Percentiles rank a stretch among this genome's conserved stretches.
Conservation (phyloP, 108 stramenopile species). For the Skeletonema costatum region DNA sequence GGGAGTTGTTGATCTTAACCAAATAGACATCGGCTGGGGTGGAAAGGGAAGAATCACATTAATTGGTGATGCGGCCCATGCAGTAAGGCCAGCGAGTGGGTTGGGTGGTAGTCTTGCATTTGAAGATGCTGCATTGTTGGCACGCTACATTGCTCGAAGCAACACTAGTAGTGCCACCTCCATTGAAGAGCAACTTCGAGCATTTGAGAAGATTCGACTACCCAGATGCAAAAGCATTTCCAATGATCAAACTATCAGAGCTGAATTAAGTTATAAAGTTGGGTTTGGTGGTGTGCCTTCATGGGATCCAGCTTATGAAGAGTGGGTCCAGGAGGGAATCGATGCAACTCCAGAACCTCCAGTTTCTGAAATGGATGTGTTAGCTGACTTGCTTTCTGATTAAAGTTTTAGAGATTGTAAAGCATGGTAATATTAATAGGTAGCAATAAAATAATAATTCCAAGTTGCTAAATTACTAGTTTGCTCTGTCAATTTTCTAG, state of each 20-base stretch:
- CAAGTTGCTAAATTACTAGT: neutral
- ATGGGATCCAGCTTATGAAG: conserved; percentile 5
- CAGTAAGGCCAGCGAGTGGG: conserved; percentile 33
- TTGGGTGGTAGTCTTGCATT: conserved; percentile 39
- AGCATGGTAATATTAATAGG: too few relatives aligned
- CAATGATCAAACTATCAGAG: conserved; percentile 24
- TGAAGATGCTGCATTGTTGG: conserved; percentile 49
- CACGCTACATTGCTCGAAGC: conserved; percentile 1
- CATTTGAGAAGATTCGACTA: conserved; percentile 21
- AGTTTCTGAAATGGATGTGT: conserved; percentile 14
- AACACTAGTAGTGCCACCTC: neutral
- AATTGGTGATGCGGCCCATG: conserved; percentile 49
- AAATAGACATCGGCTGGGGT: conserved; percentile 29
- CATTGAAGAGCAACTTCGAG: conserved; percentile 10
- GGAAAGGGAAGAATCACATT: conserved; percentile 42
- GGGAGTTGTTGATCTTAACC: conserved; percentile 5
- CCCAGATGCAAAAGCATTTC: conserved; percentile 27
- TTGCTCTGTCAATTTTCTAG: neutral
- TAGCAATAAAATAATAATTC: too few relatives aligned
- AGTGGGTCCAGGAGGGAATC: conserved; percentile 8
- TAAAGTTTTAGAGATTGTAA: neutral
- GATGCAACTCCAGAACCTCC: conserved; percentile 7
- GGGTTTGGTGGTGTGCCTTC: neutral
- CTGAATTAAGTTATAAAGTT: neutral
- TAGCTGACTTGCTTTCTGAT: conserved; percentile 11